A percentile compares a stretch with the other conserved stretches of the same genome.
These are phyloP conservation scores for Solanum corneliomulleri DNA, from an alignment of 257 asterid species.

Conservation along the genomic window DNA sequence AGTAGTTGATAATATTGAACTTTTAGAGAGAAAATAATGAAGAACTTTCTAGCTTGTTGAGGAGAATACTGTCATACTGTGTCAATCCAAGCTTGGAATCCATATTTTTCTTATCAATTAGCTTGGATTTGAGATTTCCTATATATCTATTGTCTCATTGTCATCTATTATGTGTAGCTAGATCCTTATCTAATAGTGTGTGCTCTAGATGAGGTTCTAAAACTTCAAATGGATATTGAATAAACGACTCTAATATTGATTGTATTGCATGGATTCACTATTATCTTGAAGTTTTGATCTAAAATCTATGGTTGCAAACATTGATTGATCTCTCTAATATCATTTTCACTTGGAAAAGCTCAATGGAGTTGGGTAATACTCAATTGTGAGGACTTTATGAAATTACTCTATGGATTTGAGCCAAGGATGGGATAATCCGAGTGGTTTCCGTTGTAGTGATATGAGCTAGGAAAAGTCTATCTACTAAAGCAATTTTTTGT, in stretches of 20 bases:
- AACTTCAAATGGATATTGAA: background rate
- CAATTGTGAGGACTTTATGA: background rate
- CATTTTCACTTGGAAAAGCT: background rate
- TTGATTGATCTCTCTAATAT: background rate
- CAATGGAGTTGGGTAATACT: background rate
- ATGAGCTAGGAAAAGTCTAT: background rate
- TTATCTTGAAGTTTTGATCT: background rate
- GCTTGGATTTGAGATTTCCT: no score
- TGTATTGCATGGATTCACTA: background rate
- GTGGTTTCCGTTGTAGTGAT: background rate
- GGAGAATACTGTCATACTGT: no score
- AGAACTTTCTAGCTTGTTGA: no score
- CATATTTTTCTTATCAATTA: no score
- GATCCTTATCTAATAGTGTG: no score
- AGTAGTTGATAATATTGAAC: no score
- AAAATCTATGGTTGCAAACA: background rate
- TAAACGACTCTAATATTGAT: background rate
- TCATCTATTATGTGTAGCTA: no score
- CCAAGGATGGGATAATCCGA: background rate
- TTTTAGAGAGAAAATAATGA: no score
- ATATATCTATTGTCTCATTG: no score
- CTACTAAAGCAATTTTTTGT: background rate
- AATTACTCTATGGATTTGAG: background rate
- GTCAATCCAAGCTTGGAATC: no score
- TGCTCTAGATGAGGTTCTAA: background rate